Base-by-base conservation (phyloP, 192 early-diverging fungal species). In the Coemansia sp. region DNA sequence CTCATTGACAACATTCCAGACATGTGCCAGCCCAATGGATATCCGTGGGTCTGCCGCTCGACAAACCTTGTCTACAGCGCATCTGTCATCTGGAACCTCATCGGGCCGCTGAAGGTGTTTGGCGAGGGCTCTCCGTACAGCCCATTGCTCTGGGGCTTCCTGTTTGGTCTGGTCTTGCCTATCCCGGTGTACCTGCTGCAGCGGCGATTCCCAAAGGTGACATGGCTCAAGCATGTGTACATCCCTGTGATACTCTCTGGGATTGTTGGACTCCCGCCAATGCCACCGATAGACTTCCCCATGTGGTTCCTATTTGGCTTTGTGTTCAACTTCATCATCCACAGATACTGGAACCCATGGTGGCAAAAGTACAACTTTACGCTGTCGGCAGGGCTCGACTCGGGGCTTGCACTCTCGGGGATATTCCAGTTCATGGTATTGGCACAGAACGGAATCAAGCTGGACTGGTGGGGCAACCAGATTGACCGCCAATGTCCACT, bases 41-140 rank as follows among this genome's bases (percentile, higher is more conserved):
- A 88, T 40, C 89, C 89, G 8, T 93, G 89, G 87, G 86, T 87
- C 32, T 90, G 90, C 58, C 88, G 87, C 53, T 61, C 75, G 65
- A 76, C 83, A 4, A 75, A 85, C 52, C 63, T 77, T 43, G 90
- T 92, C 60, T 89, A 88, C 64, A 88, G 89, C 15, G 88, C 89
- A 5, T 89, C 89, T 12, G 79, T 93, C 19, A 90, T 94, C 42
- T 95, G 90, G 90, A 92, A 92, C 70, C 86, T 90, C 5, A 85
- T 94, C 44, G 90, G 90, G 32, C 93, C 92, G 11, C 63, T 74
- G 21, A 88, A 84, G 63, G 85, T 92, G 69, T 90, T 92, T 75
- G 85, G 86, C 38, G 70, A 83, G 74, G 90, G 84, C 66, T 90
- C 83, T 61, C 76, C 79, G 1, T 90, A 90, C 69, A 71, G 77